A percentile compares a stretch with the other conserved stretches of the same genome.
phyloP scores from a whole-genome alignment of 2,329 filamentous ascomycete genomes.

The Aplosporella prunicola region DNA sequence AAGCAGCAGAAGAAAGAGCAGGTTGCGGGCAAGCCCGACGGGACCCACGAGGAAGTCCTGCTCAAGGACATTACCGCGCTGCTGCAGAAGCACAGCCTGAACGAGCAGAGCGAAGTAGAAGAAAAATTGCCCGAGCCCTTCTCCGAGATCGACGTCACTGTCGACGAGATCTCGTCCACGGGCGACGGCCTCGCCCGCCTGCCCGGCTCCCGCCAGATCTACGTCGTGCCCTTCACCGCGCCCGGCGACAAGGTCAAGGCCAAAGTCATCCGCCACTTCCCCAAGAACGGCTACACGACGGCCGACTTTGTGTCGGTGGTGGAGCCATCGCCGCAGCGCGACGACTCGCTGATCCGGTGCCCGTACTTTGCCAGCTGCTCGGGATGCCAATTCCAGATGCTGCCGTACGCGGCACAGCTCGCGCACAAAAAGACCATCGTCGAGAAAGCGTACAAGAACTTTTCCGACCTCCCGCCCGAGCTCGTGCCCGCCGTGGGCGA shows the following conservation, averaged over 20 bases:
- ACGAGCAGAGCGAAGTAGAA: conserved; percentile 7
- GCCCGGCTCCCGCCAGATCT: conserved; percentile 59
- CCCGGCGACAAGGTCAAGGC: conserved; percentile 74
- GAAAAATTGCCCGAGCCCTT: conserved; percentile 9
- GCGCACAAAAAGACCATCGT: conserved; percentile 75
- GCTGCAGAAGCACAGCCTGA: conserved; percentile 26
- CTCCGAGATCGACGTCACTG: conserved; percentile 58
- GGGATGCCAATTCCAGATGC: conserved; percentile 96
- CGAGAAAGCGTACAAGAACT: conserved; percentile 85
- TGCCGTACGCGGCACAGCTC: conserved; percentile 79
- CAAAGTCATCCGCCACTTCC: conserved; percentile 67
- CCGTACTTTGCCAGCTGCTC: conserved; percentile 80
- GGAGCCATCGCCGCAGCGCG: conserved; percentile 62
- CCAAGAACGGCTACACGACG: conserved; percentile 56
- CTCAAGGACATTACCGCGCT: conserved; percentile 36
- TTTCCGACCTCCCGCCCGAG: conserved; percentile 70
- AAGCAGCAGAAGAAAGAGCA: conserved; percentile 37
- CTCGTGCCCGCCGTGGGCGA: conserved; percentile 67
- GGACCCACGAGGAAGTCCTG: conserved; percentile 41
- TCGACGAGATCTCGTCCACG: conserved; percentile 75
- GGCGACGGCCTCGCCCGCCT: conserved; percentile 79
- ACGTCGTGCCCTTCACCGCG: conserved; percentile 78
- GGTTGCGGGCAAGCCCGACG: conserved; percentile 30
- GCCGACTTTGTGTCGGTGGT: conserved; percentile 76
- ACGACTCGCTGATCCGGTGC: conserved; percentile 69